These are phyloP conservation scores for Aspergillus ochraceoroseus DNA, from an alignment of 2,329 filamentous ascomycete species.

Conservation along the genomic window DNA sequence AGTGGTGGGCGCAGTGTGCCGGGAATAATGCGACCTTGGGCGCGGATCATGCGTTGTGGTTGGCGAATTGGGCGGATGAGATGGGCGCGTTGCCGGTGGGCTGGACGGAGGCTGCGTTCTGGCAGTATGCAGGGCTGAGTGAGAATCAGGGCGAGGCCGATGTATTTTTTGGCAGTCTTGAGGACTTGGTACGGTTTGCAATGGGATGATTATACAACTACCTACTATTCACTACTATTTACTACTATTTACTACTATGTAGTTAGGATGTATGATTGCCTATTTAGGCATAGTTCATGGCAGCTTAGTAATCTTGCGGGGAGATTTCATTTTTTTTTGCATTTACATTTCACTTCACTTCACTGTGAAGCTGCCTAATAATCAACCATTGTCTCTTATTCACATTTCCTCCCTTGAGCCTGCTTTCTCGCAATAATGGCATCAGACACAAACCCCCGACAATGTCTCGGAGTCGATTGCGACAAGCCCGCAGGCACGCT, in stretches of 20 bases:
- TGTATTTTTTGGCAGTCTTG: constrained; percentile 10
- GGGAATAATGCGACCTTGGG: constrained; percentile 9
- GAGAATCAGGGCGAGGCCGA: constrained; percentile 11
- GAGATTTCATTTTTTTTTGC: constrained; percentile 12
- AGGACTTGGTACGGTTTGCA: constrained; percentile 10
- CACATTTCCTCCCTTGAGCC: background rate
- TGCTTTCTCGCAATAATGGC: constrained; percentile 20
- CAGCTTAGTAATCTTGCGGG: too few species aligned
- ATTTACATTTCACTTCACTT: background rate
- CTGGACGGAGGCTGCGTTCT: constrained; percentile 8
- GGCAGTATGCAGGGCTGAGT: constrained; percentile 12
- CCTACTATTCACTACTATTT: too few species aligned
- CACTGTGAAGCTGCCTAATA: background rate
- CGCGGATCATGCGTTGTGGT: constrained; percentile 9
- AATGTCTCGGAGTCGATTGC: constrained; percentile 77
- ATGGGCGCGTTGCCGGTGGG: constrained; percentile 11
- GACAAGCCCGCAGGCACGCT: constrained; percentile 76
- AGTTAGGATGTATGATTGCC: too few species aligned
- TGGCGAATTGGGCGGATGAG: constrained; percentile 15
- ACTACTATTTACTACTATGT: too few species aligned
- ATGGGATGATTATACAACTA: too few species aligned
- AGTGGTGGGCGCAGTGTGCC: constrained; percentile 12
- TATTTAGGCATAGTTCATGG: too few species aligned
- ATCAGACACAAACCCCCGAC: constrained; percentile 35
- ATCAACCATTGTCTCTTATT: too few species aligned